phyloP scores from a whole-genome alignment of 371 early-diverging fungal species.

The Lichtheimia hyalospora region DNA sequence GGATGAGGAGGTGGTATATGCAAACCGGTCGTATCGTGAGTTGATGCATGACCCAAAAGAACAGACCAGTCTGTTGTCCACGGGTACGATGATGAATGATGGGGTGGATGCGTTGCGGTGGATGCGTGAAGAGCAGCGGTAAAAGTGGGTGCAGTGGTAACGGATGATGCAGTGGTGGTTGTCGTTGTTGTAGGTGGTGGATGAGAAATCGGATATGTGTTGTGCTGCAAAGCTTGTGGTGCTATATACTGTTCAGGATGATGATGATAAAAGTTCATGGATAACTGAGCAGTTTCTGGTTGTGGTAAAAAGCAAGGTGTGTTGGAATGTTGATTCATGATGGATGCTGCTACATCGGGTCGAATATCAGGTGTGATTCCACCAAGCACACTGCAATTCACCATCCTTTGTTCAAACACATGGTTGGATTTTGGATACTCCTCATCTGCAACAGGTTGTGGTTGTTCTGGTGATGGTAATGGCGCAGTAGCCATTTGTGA shows the following conservation, averaged over 20 bases:
- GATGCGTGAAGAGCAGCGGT: background rate
- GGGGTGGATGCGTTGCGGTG: background rate
- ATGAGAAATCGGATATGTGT: background rate
- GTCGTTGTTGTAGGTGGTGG: background rate
- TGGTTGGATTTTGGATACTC: constrained; percentile 30
- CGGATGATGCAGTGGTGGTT: background rate
- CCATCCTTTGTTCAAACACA: constrained; percentile 37
- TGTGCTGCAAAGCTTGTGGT: background rate
- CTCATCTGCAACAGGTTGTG: constrained; percentile 1
- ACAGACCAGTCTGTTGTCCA: constrained; percentile 9
- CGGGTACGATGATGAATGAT: background rate
- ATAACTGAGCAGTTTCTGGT: constrained; percentile 14
- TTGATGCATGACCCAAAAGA: background rate
- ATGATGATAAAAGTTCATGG: constrained; percentile 10
- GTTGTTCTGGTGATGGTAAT: constrained; percentile 7
- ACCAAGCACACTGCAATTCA: constrained; percentile 45
- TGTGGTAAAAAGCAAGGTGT: constrained; percentile 12
- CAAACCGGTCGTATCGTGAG: constrained; percentile 3
- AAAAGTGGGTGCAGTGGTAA: background rate
- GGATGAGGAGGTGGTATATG: constrained; percentile 5
- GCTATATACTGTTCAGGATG: constrained; percentile 4
- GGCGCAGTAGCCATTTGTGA: background rate
- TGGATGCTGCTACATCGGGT: constrained; percentile 17
- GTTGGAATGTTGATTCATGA: constrained; percentile 8
- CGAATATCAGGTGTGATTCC: constrained; percentile 47